These are phyloP conservation scores for Hyaloperonospora arabidopsidis DNA, from an alignment of 352 stramenopile genomes.

Conservation along the genomic window DNA sequence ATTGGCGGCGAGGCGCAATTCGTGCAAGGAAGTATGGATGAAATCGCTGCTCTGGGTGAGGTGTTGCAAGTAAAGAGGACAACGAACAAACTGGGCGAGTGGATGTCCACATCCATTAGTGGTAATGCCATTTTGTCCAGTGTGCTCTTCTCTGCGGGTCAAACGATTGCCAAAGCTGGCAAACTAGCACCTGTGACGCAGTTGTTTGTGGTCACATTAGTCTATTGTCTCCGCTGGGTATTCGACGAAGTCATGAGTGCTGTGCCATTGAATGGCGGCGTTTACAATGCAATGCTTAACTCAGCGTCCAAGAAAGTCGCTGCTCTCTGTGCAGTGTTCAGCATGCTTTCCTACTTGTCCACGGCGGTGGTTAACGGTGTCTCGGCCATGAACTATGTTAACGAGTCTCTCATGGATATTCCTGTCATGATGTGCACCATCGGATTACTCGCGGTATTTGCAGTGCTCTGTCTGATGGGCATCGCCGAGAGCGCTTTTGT, in stretches of 20 bases:
- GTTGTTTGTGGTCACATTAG: conserved; percentile 45
- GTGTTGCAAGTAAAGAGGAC: conserved; percentile 19
- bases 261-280: conserved; percentile 86
- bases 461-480: conserved; percentile 61
- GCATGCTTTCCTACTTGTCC: conserved; percentile 86
- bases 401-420: conserved; percentile 54
- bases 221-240: conserved; percentile 56
- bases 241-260: conserved; percentile 87
- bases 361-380: conserved; percentile 66
- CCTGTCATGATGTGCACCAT: conserved; percentile 35
- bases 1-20: conserved; percentile 46
- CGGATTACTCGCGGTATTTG: conserved; percentile 69
- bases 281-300: conserved; percentile 88
- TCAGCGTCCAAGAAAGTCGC: conserved; percentile 84
- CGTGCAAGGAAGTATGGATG: conserved; percentile 24
- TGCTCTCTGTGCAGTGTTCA: conserved; percentile 52
- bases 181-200: conserved; percentile 78
- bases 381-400: conserved; percentile 77
- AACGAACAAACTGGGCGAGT: conserved; percentile 53
- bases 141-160: conserved; percentile 58
- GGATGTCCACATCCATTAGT: conserved; percentile 80
- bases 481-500: conserved; percentile 83
- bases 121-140: conserved; percentile 88
- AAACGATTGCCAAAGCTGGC: conserved; percentile 40
- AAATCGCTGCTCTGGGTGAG: conserved; percentile 29